Percentiles rank a stretch among this genome's conserved stretches.
These are phyloP conservation scores for Astraeus odoratus DNA, from an alignment of 768 basidiomycete species.

Conservation along the genomic window DNA sequence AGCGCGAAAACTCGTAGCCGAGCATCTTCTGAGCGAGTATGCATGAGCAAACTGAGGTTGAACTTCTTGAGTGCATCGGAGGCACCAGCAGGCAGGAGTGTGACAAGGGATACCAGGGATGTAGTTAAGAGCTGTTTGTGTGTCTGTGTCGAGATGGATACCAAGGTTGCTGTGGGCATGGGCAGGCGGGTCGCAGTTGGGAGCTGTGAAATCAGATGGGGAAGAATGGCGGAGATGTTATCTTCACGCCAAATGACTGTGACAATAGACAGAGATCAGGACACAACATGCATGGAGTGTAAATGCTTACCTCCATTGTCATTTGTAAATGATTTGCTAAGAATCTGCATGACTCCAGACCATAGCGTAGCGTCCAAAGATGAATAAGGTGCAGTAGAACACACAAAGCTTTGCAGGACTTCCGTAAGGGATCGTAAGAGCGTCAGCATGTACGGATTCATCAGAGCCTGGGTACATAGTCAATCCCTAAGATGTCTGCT, in stretches of 20 bases:
- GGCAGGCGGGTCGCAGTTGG: conserved; percentile 37
- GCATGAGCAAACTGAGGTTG: conserved; percentile 81
- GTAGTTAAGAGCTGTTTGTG: conserved; percentile 9
- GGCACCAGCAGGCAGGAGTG: conserved; percentile 13
- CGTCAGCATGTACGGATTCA: conserved; percentile 88
- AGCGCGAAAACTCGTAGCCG: conserved; percentile 67
- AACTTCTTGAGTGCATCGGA: conserved; percentile 59
- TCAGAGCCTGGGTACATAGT: conserved; percentile 50
- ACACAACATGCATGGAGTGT: neutral
- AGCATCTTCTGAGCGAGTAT: conserved; percentile 79
- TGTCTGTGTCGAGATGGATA: conserved; percentile 1
- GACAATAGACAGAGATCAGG: neutral
- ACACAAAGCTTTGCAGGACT: conserved; percentile 45
- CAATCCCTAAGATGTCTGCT: neutral
- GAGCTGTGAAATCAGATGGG: conserved; percentile 61
- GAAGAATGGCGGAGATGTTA: conserved; percentile 56
- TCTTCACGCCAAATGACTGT: conserved; percentile 89
- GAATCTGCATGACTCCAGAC: conserved; percentile 49
- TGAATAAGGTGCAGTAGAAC: conserved; percentile 12
- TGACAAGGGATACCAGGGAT: conserved; percentile 14
- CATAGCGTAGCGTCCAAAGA: conserved; percentile 46
- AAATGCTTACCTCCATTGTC: conserved; percentile 71
- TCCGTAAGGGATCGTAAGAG: conserved; percentile 62
- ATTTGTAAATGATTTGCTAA: conserved; percentile 62
- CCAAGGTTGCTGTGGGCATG: neutral